Evolutionary conservation across 1,139 yeast genomes (phyloP).

Genomic region (Debaryomyces nepalensis): DNA sequence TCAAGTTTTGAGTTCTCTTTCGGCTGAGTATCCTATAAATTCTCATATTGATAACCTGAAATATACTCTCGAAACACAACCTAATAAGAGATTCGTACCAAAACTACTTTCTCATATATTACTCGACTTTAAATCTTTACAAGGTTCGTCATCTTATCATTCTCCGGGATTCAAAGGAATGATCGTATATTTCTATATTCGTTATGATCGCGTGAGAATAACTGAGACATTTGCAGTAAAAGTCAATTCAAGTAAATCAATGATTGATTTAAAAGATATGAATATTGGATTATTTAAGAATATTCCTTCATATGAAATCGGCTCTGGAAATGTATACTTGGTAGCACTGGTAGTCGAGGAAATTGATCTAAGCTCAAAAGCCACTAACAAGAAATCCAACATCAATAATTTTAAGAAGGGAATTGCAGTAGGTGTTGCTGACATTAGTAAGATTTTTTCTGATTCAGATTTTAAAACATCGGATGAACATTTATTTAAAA

Average conservation of each 20-base stretch:
- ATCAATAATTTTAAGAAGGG: conserved; percentile 70
- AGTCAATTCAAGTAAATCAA: conserved; percentile 61
- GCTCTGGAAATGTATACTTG: conserved; percentile 63
- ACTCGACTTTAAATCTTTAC: conserved; percentile 77
- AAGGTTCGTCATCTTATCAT: conserved; percentile 61
- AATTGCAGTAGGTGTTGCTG: conserved; percentile 88
- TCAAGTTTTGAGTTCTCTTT: conserved; percentile 73
- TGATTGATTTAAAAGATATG: conserved; percentile 64
- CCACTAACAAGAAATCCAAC: conserved; percentile 26
- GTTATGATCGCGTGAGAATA: conserved; percentile 66
- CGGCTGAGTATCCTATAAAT: conserved; percentile 71
- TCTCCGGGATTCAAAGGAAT: conserved; percentile 74
- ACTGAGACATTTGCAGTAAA: conserved; percentile 83
- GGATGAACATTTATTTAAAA: conserved; percentile 72
- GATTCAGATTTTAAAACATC: conserved; percentile 62
- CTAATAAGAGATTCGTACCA: conserved; percentile 50
- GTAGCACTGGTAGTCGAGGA: conserved; percentile 73
- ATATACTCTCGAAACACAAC: conserved; percentile 47
- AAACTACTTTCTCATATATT: conserved; percentile 75
- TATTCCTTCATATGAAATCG: conserved; percentile 72
- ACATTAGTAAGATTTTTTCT: conserved; percentile 78
- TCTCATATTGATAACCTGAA: conserved; percentile 37
- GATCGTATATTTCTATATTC: conserved; percentile 73
- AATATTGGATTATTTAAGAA: conserved; percentile 83
- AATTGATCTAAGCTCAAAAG: conserved; percentile 41